Base-by-base conservation (phyloP, 176 grass and related monocot genomes). In the Aegilops longissima region DNA sequence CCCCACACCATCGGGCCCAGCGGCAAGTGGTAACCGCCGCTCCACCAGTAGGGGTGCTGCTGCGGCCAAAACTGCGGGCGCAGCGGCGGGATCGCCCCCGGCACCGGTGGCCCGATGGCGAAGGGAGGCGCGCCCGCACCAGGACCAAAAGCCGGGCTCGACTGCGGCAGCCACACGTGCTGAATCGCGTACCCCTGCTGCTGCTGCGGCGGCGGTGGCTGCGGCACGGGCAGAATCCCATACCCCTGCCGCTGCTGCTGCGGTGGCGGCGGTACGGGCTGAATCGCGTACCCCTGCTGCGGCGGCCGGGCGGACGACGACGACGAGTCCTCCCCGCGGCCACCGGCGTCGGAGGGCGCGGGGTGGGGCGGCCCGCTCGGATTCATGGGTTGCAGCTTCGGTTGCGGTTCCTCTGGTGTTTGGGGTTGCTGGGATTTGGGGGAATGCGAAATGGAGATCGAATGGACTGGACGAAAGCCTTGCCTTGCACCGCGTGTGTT, bases 361-460 rank as follows among this genome's bases (percentile, higher is more conserved):
- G 62, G 2, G n/a, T 39, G 70, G 14, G 3, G 17, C 70, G 21
- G 71, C 64, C 61, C 20, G 38, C 14, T 61, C 13, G 20, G 72
- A 49, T 88, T 52, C 81, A 88, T 88, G 73, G 20, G 56, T 40
- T 69, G 34, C 49, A 52, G 75, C 0, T 21, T 12, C 42, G 42
- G 42, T 12, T 44, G 42, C 44, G 23, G 66, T 67, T 36, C 35
- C 49, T 25, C 12, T 44, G 74, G 74, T 12, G 12, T 30, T 66
- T 75, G 31, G 23, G 3, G 4, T 45, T 30, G 14, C 1, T 40
- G 69, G 69, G 36, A 24, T 62, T 62, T 62, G 20, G 59, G 59
- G 59, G 2, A 52, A 52, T 18, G 51, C 51, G 9, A 24, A 62
- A 24, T 24, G 63, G 63, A 12, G 10, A 66, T 66, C 2, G 25